A percentile compares a stretch with the other conserved stretches of the same genome.
Conservation (phyloP, 257 asterid species). For the Leonotis leonurus region DNA sequence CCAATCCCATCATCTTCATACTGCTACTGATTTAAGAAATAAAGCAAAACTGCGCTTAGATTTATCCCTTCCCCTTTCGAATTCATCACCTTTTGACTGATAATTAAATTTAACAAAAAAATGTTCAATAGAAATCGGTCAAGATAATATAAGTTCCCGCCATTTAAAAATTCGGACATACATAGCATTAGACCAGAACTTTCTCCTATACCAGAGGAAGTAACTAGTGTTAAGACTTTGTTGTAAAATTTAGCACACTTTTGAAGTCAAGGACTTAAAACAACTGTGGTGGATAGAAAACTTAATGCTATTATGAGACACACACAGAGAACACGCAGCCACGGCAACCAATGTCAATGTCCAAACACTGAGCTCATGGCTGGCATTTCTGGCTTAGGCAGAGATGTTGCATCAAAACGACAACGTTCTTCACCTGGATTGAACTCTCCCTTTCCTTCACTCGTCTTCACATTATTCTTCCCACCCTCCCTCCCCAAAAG, state of each 20-base stretch:
- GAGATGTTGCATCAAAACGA: constrained; percentile 16
- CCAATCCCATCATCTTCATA: not conserved
- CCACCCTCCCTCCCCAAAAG: constrained; percentile 19
- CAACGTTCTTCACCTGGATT: constrained; percentile 15
- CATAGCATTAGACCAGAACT: not conserved
- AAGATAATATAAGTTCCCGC: not conserved
- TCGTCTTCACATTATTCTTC: constrained; percentile 16
- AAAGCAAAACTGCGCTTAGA: constrained; percentile 14
- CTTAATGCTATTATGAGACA: not conserved
- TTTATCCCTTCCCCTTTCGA: not conserved
- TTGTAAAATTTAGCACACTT: not conserved
- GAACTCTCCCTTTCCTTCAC: constrained; percentile 20
- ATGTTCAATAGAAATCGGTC: not conserved
- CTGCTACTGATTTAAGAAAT: too few species aligned
- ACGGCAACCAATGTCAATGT: constrained; percentile 20
- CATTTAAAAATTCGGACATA: not conserved
- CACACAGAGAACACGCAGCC: constrained; percentile 6
- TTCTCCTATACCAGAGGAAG: not conserved
- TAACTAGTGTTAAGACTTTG: too few species aligned
- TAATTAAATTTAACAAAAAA: not conserved
- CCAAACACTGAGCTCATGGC: constrained; percentile 17
- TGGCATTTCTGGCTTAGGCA: constrained; percentile 28
- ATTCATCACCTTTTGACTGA: not conserved
- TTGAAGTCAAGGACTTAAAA: not conserved
- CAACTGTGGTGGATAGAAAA: not conserved